Percentiles rank a stretch among this genome's conserved stretches.
These are phyloP conservation scores for Penicillium sp. DNA, from an alignment of 2,329 filamentous ascomycete genomes.

Conservation along the genomic window DNA sequence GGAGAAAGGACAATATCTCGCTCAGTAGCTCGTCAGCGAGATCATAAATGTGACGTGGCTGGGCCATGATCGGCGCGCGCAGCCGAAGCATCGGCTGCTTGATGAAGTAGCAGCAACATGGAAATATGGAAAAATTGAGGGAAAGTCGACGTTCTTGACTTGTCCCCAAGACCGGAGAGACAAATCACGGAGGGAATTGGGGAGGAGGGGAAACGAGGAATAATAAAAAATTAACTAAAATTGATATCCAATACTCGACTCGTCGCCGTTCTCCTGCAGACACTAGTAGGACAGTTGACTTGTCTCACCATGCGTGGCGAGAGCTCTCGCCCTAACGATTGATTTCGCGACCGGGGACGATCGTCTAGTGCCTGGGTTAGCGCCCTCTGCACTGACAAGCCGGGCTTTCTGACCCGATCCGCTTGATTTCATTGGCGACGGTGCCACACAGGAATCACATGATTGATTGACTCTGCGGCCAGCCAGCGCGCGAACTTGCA, in stretches of 20 bases:
- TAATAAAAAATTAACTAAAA: constrained; percentile 8
- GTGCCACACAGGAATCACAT: constrained; percentile 34
- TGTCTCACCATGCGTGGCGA: constrained; percentile 31
- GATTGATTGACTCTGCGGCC: constrained; percentile 34
- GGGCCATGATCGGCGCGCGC: constrained; percentile 32
- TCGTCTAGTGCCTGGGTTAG: constrained; percentile 21
- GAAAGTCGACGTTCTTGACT: constrained; percentile 7
- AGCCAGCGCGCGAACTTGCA: constrained; percentile 33
- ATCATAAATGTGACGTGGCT: constrained; percentile 30
- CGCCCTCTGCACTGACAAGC: constrained; percentile 19
- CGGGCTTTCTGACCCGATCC: not conserved
- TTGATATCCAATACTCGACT: constrained; percentile 19
- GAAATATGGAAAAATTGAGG: constrained; percentile 18
- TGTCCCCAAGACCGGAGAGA: constrained; percentile 11
- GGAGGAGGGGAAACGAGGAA: not conserved
- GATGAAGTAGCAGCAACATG: constrained; percentile 31
- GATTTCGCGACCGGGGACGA: constrained; percentile 26
- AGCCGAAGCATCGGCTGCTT: constrained; percentile 33
- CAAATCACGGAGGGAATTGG: constrained; percentile 10
- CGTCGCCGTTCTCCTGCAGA: constrained; percentile 16
- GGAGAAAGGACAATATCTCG: constrained; percentile 31
- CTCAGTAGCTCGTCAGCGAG: constrained; percentile 37
- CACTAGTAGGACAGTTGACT: constrained; percentile 23
- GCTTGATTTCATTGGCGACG: constrained; percentile 23
- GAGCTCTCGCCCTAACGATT: constrained; percentile 20